These are phyloP conservation scores for Ustulina deusta DNA, from an alignment of 2,329 filamentous ascomycete species.

Conservation along the genomic window DNA sequence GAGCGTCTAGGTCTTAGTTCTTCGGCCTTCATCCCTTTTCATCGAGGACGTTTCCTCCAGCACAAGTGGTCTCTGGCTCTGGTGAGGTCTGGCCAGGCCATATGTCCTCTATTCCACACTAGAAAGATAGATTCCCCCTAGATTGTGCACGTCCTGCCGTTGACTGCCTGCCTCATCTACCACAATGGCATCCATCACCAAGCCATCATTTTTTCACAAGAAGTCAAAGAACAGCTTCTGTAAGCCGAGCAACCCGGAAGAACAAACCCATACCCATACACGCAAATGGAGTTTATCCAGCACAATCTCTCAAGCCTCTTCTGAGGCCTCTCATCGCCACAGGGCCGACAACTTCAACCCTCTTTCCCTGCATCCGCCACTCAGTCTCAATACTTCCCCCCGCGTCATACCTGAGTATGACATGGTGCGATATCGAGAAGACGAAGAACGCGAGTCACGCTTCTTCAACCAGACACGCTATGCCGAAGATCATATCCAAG, in stretches of 20 bases:
- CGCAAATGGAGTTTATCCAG: conserved; percentile 50
- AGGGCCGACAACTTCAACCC: conserved; percentile 44
- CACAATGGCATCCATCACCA: conserved; percentile 39
- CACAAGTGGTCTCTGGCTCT: conserved; percentile 27
- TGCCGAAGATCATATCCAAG: conserved; percentile 43
- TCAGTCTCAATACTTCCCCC: conserved; percentile 50
- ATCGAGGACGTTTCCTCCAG: not conserved
- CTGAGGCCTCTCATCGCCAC: conserved; percentile 40
- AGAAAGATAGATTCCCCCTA: conserved; percentile 16
- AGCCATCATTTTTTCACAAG: conserved; percentile 47
- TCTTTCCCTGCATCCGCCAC: conserved; percentile 50
- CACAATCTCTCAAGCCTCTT: conserved; percentile 45
- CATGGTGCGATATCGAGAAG: conserved; percentile 42
- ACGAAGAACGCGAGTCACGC: conserved; percentile 45
- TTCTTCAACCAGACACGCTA: conserved; percentile 44
- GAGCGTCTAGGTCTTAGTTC: not conserved
- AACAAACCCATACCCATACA: conserved; percentile 38
- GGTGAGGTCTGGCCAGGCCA: conserved; percentile 24
- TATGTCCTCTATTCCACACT: conserved; percentile 13
- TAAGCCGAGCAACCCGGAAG: conserved; percentile 40
- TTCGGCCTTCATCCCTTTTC: not conserved
- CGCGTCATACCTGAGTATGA: conserved; percentile 47
- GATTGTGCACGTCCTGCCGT: not conserved
- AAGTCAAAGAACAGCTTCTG: conserved; percentile 45
- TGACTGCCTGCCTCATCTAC: conserved; percentile 1